Base-by-base conservation (phyloP, 768 basidiomycete species). In the Lyophyllum atratum region DNA sequence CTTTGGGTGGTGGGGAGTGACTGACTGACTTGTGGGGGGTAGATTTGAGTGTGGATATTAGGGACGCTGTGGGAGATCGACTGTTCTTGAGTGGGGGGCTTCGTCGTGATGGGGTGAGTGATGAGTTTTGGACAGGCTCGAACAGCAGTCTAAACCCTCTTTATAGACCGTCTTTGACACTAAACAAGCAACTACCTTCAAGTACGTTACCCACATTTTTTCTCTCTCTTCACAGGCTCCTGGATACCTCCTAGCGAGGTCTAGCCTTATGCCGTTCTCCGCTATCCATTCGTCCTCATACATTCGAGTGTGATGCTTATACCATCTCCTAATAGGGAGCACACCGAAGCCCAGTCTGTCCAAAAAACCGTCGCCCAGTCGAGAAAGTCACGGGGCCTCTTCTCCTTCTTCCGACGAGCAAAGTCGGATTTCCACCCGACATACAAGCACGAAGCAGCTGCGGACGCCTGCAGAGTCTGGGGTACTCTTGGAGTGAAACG, bases 61-160 rank as follows among this genome's bases (percentile, higher is more conserved):
- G 95, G 56, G 96, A 99, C 69, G 91, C 90, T 0, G 81, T 97
- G n/a, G 96, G 96, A 2, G 96, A 99, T 70, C 80, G 96, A 40
- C 67, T 99, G 29, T 90, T 88, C 69, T 81, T 98, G 56, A 94
- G 85, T 64, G 75, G 76, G 58, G 85, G 85, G 24, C 85, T 98
- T 67, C 85, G 80, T 55, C 85, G 93, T 53, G 95, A 99, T 65
- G 93, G 95, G 37, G 91, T 92, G 67, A 58, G 83, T 76, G 52
- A 5, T 25, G 15, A 31, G 19, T 21, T 47, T 48, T 37, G 48
- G 9, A 15, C 1, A 40, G 12, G 24, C 31, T 26, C 1, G 45
- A 1, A 26, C 12, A 52, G 24, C 55, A 26, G 25, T 11, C 37
- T 46, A 31, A 44, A 34, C 28, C 33, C 11, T 46, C 17, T 39